Evolutionary conservation across 495 filamentous ascomycete species (phyloP), one percentile per base, ranked within the genome.

Genomic region (Neurospora sublineolata): DNA sequence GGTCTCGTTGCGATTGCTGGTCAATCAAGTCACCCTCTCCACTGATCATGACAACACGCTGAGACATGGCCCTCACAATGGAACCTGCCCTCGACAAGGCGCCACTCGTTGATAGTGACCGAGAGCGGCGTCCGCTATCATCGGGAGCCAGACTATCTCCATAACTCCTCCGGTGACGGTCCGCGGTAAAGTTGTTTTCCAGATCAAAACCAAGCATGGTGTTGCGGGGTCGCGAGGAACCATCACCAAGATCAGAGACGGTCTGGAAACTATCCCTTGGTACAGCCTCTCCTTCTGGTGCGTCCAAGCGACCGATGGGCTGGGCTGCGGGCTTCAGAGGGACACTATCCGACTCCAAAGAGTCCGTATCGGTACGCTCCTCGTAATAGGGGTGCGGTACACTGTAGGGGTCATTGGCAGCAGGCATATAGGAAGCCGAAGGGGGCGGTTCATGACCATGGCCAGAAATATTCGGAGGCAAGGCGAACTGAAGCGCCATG

Each of bases 31-130:
- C 94, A 3, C 80, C 82, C 67, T 89, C 88, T 77, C 95, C 97
- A 82, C 94, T 97, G 72, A 99, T 84, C 78, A 97, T 97, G 76
- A 98, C 95, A 71, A 99, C 93, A 80, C 95, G 93, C 81, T 97
- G 93, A 23, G 96, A 97, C 89, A 98, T 96, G 75, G 94, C 94
- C 75, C 94, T 91, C 80, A 99, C 90, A 76, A 98, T 95, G 4
- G 94, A 96, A 39, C 94, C 92, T 70, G 95, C 92, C 75, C 93
- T 85, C 27, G 87, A 86, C 70, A 97, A 79, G 41, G 93, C 89
- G 52, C 90, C 87, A 68, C 85, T 85, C 12, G 88, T 87, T 10
- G 87, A 82, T 36, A 84, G 77, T 37, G 83, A 81, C 60, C 86
- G 82, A 5, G 94, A 97, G 71, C 84, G 76, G 38, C 80, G 79